Evolutionary conservation across 345 rosid genomes (phyloP).

Genomic region (Combretum micranthum): DNA sequence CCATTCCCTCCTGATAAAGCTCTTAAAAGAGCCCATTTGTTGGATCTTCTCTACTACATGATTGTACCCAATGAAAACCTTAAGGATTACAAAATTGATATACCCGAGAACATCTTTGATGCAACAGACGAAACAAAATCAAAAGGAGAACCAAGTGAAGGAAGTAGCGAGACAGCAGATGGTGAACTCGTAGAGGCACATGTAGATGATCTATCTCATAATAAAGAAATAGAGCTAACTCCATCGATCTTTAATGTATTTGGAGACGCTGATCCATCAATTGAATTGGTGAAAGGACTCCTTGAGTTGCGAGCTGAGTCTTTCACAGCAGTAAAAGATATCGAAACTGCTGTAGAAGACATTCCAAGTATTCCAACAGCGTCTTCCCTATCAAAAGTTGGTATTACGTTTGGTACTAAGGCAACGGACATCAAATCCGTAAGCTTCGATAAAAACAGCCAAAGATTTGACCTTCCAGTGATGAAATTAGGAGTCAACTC

Average conservation of each 20-base stretch:
- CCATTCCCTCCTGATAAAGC: conserved; percentile 28
- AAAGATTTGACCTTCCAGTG: conserved; percentile 42
- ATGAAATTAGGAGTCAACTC: conserved; percentile 52
- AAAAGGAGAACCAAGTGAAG: too few species aligned
- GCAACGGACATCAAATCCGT: conserved; percentile 35
- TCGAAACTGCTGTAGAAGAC: conserved; percentile 5
- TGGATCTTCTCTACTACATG: conserved; percentile 50
- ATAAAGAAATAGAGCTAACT: too few species aligned
- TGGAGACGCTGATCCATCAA: too few species aligned
- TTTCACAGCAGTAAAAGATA: conserved; percentile 19
- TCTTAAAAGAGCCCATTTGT: conserved; percentile 45
- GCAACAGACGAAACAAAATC: too few species aligned
- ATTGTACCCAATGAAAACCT: conserved; percentile 14
- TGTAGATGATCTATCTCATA: too few species aligned
- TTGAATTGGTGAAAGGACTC: too few species aligned
- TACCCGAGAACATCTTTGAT: conserved; percentile 7
- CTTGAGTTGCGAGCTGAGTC: conserved; percentile 26
- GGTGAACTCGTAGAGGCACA: too few species aligned
- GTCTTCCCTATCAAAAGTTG: conserved; percentile 34
- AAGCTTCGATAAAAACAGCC: conserved; percentile 31
- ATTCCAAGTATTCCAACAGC: conserved; percentile 50
- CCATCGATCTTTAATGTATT: too few species aligned
- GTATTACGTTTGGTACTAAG: conserved; percentile 41
- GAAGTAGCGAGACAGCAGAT: too few species aligned
- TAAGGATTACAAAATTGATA: conserved; percentile 34